These are phyloP conservation scores for Sugiyamaella pinicola DNA, from an alignment of 1,139 yeast species.

Conservation along the genomic window DNA sequence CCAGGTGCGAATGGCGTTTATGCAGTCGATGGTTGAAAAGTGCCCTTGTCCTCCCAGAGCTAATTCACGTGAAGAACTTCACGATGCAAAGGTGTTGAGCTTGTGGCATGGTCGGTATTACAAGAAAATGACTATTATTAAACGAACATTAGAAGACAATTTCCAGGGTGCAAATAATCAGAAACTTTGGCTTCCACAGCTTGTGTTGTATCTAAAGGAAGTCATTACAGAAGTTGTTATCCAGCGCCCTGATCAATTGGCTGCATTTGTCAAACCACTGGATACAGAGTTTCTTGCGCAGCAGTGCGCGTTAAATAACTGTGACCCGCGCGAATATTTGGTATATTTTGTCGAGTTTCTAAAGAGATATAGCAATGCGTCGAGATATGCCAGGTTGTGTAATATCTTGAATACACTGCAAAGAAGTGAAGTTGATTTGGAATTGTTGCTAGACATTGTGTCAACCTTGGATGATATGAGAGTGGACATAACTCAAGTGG, in stretches of 20 bases:
- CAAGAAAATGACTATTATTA: conserved; percentile 12
- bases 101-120: conserved; percentile 25
- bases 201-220: conserved; percentile 26
- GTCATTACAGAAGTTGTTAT: conserved; percentile 21
- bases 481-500: conserved; percentile 23
- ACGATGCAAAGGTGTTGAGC: conserved; percentile 16
- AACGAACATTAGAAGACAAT: conserved; percentile 2
- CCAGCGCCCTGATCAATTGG: conserved; percentile 21
- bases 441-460: conserved; percentile 19
- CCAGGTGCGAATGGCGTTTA: conserved; percentile 22
- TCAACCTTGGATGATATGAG: conserved; percentile 28
- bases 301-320: conserved; percentile 33
- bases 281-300: conserved; percentile 34
- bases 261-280: conserved; percentile 23
- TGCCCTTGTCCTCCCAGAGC: conserved; percentile 22
- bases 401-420: conserved; percentile 2
- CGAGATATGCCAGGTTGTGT: conserved; percentile 6
- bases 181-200: conserved; percentile 32
- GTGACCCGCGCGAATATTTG: conserved; percentile 23
- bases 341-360: conserved; percentile 19
- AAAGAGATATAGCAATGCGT: conserved; percentile 17
- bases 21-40: conserved; percentile 20
- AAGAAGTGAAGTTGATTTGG: neutral
- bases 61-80: conserved; percentile 27
- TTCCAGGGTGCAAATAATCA: conserved; percentile 23